A percentile compares a stretch with the other conserved stretches of the same genome.
Evolutionary conservation across 306 rosid genomes (phyloP).

Genomic region (Fragaria nilgerrensis): DNA sequence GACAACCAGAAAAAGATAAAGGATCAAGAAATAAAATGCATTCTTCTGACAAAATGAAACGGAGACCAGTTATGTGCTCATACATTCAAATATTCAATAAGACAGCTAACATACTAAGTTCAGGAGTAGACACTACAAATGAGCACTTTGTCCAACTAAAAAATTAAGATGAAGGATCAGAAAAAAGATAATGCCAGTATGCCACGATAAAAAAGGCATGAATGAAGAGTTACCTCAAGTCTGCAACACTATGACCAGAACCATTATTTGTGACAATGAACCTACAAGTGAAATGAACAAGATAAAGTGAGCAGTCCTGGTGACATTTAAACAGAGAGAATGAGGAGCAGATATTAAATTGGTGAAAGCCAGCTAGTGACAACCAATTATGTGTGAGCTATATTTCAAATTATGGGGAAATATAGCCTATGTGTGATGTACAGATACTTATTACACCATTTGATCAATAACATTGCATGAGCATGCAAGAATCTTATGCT

Average conservation of each 20-base stretch:
- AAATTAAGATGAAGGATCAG: conserved; percentile 4
- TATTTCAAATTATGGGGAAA: neutral
- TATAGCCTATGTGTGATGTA: neutral
- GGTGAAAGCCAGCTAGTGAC: neutral
- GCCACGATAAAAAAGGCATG: neutral
- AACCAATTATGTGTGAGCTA: neutral
- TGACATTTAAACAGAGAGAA: neutral
- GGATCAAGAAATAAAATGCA: neutral
- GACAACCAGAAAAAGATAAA: neutral
- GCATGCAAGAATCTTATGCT: neutral
- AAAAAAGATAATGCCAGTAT: neutral
- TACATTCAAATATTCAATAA: neutral
- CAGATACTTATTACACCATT: neutral
- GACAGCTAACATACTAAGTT: neutral
- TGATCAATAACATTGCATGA: neutral
- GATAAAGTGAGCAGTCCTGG: neutral
- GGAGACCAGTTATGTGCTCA: neutral
- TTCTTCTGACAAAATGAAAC: neutral
- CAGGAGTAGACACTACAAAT: neutral
- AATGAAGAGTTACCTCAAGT: conserved; percentile 60
- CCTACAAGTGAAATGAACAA: conserved; percentile 40
- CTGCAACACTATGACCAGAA: conserved; percentile 72
- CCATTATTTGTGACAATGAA: conserved; percentile 91
- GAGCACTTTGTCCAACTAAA: neutral
- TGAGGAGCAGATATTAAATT: neutral